These are phyloP conservation scores for Carex myosuroides DNA, from an alignment of 176 grass and related monocot genomes.

Conservation along the genomic window DNA sequence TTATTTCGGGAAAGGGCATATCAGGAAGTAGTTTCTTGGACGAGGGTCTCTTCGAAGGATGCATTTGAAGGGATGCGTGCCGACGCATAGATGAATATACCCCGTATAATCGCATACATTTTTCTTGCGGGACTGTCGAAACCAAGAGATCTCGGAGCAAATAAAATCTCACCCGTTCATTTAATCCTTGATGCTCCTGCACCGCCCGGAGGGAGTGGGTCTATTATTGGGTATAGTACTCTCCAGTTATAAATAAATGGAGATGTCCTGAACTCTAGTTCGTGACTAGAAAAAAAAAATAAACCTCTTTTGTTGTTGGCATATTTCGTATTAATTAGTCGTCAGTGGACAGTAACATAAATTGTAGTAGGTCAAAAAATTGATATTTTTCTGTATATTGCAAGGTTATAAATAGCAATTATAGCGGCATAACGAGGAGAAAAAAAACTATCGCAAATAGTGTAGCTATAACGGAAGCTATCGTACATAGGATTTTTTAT, in stretches of 20 bases:
- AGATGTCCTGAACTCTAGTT: background rate
- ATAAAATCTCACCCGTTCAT: constrained; percentile 9
- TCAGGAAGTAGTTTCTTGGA: constrained; percentile 11
- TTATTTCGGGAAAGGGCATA: background rate
- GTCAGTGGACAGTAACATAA: background rate
- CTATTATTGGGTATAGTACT: background rate
- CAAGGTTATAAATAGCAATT: too few species aligned
- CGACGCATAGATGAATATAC: background rate
- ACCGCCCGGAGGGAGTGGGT: background rate
- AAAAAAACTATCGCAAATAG: too few species aligned
- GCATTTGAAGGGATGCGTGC: background rate
- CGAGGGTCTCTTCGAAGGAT: background rate
- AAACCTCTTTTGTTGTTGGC: too few species aligned
- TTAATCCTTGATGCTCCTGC: background rate
- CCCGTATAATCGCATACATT: background rate
- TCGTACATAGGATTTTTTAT: too few species aligned
- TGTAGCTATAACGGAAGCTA: too few species aligned
- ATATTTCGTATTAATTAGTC: background rate
- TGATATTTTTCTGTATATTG: background rate
- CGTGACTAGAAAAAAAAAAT: background rate
- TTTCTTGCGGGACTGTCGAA: background rate
- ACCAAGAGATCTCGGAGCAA: background rate
- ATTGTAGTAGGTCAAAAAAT: background rate
- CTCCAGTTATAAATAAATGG: background rate
- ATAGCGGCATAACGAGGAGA: too few species aligned